Base-by-base conservation (phyloP, 2,329 filamentous ascomycete species). In the Chaetomium sp. region DNA sequence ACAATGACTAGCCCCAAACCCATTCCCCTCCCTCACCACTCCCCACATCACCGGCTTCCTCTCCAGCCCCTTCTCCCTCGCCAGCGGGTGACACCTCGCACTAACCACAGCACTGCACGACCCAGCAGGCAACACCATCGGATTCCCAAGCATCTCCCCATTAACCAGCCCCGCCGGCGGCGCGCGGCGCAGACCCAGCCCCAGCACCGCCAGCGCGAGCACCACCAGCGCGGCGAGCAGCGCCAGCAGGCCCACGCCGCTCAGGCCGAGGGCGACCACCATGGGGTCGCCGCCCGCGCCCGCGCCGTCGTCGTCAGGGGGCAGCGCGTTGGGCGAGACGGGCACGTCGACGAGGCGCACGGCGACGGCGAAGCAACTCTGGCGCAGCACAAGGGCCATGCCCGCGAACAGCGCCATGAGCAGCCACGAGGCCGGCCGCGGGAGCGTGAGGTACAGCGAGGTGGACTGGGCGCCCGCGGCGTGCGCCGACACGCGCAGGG, bases 31-130 rank as follows among this genome's bases (percentile, higher is more conserved):
- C 31, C 75, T 71, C 35, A 83, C 77, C 35, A 82, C 79, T 2
- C 82, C 82, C 80, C 81, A 85, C 31, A 74, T 72, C 8, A 84
- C 72, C 29, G 73, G 69, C 69, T 74, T 62, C 67, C 72, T 64
- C 75, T 42, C 38, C 38, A 42, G 16, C 38, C 38, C 38, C 38
- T n/a, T 42, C 38, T 42, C 38, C 38, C 42, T 56, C 59, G 21
- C 62, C 25, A 72, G 71, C 53, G 53, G 74, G 63, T 84, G 82
- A 72, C 82, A 84, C 57, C 79, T 73, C 27, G 82, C 78, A 71
- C 78, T 80, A 67, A 85, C 71, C n/a, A 83, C 82, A 9, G 82
- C 83, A 65, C 80, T 83, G 74, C 82, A 85, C 50, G 77, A 75
- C 12, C 82, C 82, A 33, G 78, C 81, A 25, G 71, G 73, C 42